phyloP scores from a whole-genome alignment of 2,329 filamentous ascomycete species.

The Scleromitrula shiraiana region DNA sequence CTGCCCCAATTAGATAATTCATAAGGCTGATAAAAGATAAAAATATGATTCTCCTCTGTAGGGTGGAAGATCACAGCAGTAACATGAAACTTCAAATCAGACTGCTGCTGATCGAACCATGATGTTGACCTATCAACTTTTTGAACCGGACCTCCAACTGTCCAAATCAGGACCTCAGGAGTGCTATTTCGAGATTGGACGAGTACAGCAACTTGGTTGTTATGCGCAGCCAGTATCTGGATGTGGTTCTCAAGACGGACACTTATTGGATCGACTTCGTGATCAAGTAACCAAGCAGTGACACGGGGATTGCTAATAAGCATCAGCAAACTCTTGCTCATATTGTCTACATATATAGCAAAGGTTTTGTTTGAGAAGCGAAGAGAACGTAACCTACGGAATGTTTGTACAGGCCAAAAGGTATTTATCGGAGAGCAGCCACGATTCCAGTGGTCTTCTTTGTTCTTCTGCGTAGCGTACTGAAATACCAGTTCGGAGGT shows the following conservation, averaged over 20 bases:
- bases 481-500: neutral
- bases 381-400: conserved; percentile 5
- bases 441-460: neutral
- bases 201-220: conserved; percentile 1
- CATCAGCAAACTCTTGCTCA: neutral
- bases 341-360: neutral
- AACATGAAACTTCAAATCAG: neutral
- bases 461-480: neutral
- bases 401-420: neutral
- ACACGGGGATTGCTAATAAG: neutral
- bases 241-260: neutral
- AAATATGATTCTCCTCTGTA: neutral
- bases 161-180: neutral
- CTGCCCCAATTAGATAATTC: rapidly evolving
- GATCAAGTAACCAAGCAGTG: conserved; percentile 1
- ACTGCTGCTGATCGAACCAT: too few relatives aligned
- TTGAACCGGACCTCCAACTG: neutral
- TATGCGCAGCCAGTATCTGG: neutral
- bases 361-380: too few relatives aligned
- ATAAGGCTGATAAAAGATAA: neutral
- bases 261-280: neutral
- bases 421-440: neutral
- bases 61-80: conserved; percentile 1
- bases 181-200: neutral
- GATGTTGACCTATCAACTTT: neutral